A percentile compares a stretch with the other conserved stretches of the same genome.
Evolutionary conservation across 2,329 filamentous ascomycete species (phyloP).

Genomic region (Fusarium ramigenum): DNA sequence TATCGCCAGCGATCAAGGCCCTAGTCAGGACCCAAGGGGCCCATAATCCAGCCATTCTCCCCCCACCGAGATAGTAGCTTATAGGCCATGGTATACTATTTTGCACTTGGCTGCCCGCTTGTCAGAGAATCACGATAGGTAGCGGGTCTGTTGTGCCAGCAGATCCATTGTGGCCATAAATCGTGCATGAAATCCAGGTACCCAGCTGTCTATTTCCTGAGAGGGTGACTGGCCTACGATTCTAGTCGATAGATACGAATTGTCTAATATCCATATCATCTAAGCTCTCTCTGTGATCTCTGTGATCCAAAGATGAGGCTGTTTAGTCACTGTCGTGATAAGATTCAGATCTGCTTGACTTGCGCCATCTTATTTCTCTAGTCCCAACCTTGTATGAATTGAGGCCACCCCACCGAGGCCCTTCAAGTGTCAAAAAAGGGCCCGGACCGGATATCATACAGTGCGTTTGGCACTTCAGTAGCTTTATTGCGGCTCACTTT

Average conservation of each 20-base stretch:
- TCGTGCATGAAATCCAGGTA: constrained; percentile 38
- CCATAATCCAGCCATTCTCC: constrained; percentile 36
- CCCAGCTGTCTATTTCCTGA: constrained; percentile 32
- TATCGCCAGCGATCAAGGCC: constrained; percentile 23
- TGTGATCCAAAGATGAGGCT: constrained; percentile 1
- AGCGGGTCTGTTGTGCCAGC: constrained; percentile 39
- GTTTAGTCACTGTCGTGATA: constrained; percentile 17
- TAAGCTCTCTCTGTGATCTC: not conserved
- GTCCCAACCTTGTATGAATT: constrained; percentile 26
- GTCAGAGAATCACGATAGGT: constrained; percentile 38
- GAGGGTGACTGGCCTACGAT: not conserved
- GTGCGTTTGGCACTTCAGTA: constrained; percentile 3
- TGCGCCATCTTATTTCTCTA: constrained; percentile 37
- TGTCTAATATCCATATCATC: not conserved
- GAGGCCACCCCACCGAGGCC: constrained; percentile 26
- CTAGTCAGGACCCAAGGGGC: constrained; percentile 25
- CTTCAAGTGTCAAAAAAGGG: constrained; percentile 17
- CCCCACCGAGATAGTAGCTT: constrained; percentile 22
- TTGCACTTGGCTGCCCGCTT: constrained; percentile 20
- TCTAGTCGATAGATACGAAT: not conserved
- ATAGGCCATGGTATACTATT: constrained; percentile 14
- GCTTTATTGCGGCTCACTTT: not conserved
- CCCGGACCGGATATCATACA: constrained; percentile 25
- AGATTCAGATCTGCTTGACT: constrained; percentile 23
- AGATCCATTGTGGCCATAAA: constrained; percentile 42